These are phyloP conservation scores for Serpula lacrymans DNA, from an alignment of 768 basidiomycete genomes.

Conservation along the genomic window DNA sequence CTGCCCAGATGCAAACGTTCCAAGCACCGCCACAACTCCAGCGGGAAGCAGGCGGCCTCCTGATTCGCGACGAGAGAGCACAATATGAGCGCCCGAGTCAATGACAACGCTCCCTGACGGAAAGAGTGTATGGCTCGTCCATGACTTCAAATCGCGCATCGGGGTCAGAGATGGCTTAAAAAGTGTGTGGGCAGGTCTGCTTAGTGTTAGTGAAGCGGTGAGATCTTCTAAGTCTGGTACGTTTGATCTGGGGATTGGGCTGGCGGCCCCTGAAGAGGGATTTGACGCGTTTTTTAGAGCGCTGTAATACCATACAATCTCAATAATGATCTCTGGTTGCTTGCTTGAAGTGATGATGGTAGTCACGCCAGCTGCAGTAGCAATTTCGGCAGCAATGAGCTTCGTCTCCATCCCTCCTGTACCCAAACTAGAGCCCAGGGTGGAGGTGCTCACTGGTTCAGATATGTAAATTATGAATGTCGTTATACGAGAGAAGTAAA, in stretches of 20 bases:
- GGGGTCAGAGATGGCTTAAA: slow-evolving; percentile 76
- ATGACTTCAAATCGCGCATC: slow-evolving; percentile 84
- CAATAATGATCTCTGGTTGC: slow-evolving; percentile 66
- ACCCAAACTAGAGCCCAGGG: slow-evolving; percentile 88
- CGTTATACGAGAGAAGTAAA: slow-evolving; percentile 7
- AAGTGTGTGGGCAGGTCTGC: slow-evolving; percentile 80
- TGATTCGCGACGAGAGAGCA: slow-evolving; percentile 80
- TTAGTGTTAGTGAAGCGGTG: slow-evolving; percentile 16
- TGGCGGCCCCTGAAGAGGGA: slow-evolving; percentile 30
- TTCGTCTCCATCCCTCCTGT: slow-evolving; percentile 99
- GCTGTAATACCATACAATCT: slow-evolving; percentile 77
- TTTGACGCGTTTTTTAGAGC: slow-evolving; percentile 35
- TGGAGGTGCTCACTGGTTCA: slow-evolving; percentile 79
- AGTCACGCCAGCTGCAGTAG: slow-evolving; percentile 90
- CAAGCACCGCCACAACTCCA: slow-evolving; percentile 84
- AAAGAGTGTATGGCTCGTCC: slow-evolving; percentile 94
- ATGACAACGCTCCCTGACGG: slow-evolving; percentile 88
- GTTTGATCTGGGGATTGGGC: slow-evolving; percentile 22
- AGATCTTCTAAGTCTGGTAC: slow-evolving; percentile 22
- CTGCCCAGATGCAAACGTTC: slow-evolving; percentile 91
- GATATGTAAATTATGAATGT: not conserved
- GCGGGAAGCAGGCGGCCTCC: slow-evolving; percentile 91
- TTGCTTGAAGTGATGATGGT: slow-evolving; percentile 89
- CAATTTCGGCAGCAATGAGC: slow-evolving; percentile 96
- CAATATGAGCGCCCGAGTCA: slow-evolving; percentile 83